Evolutionary conservation across 192 early-diverging fungal genomes (phyloP), one percentile per base, ranked within the genome.

Genomic region (Geranomyces michiganensis): DNA sequence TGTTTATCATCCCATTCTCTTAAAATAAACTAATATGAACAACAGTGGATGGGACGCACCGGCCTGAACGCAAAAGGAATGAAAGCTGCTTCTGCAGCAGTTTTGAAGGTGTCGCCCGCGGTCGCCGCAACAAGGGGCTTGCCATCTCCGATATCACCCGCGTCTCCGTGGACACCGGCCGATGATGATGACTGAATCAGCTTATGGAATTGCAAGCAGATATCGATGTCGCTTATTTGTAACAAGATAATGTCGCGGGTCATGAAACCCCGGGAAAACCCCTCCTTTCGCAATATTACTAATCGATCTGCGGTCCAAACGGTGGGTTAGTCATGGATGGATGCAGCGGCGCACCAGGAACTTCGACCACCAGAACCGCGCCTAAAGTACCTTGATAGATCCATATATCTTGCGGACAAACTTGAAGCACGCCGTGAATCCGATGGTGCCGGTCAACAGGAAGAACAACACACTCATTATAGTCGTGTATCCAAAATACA

Each of bases 371-470:
- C n/a, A n/a, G n/a, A n/a, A n/a, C n/a, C n/a, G n/a, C n/a, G n/a
- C n/a, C 61, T 83, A 88, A 78, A 83, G 82, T 43, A 93, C 85
- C 81, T 93, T 93, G 79, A 93, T 87, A 7, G 87, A 76, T 30
- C 84, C 82, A 76, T 88, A 94, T 61, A 94, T 92, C 36, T 79
- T 85, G 56, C 89, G 66, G 19, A 93, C 77, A 75, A 94, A 92
- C 21, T 59, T 22, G 27, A 81, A 87, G 12, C 82, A 76, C 33
- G 85, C 78, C 22, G 90, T 67, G 71, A 92, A 91, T 26, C 91
- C 92, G 29, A 92, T 76, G 29, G 89, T 84, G 29, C 93, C 92
- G 12, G 90, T 89, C 46, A 85, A 79, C 15, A 90, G 71, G 13
- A 81, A 80, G 66, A 92, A 90, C 14, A 91, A 77, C n/a, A 87